Evolutionary conservation across 1,284 basidiomycete genomes (phyloP), one percentile per base, ranked within the genome.

Genomic region (Vanrija pseudolonga): DNA sequence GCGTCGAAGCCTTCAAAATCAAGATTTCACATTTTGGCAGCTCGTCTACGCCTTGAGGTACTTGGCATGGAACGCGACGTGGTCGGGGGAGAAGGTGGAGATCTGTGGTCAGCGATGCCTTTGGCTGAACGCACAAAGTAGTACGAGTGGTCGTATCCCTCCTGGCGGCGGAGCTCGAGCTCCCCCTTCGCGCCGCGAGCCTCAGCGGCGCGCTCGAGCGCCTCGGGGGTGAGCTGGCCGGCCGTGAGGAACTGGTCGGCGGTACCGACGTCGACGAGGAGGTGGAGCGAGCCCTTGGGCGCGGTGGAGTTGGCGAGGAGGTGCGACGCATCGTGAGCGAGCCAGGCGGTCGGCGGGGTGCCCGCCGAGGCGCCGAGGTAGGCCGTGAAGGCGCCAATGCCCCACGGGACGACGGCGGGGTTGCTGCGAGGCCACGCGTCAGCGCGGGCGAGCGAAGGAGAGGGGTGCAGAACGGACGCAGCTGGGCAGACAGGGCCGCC

Each of bases 71-170:
- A 67, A 81, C 42, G 62, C 71, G 56, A 81, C 66, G 63, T 81
- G 80, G 50, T 77, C 78, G n/a, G 81, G 76, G 2, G 79, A 83
- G 66, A 87, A 89, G 0, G 85, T 86, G 23, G 84, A 85, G 66
- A 88, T 83, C 80, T 85, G 68, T 4, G 6, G 37, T 50, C 43
- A 50, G 51, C 47, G 37, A 50, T 42, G n/a, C 12, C 32, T 11
- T 11, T 9, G 40, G 22, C 19, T 15, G 18, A 18, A 82, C 89
- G 73, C 68, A 92, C 90, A 67, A 95, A 95, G 76, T 86, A 95
- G 76, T 94, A 93, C 56, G 78, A 72, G 76, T 98, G 95, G 72
- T 98, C 94, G 70, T 96, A 98, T 11, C 86, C 92, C 47, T 89
- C 87, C 55, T 95, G 90, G 60, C 84, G 81, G 59, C 89, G 81